Conservation (phyloP, 106 monocot genomes). For the Dactylorhiza incarnata region DNA sequence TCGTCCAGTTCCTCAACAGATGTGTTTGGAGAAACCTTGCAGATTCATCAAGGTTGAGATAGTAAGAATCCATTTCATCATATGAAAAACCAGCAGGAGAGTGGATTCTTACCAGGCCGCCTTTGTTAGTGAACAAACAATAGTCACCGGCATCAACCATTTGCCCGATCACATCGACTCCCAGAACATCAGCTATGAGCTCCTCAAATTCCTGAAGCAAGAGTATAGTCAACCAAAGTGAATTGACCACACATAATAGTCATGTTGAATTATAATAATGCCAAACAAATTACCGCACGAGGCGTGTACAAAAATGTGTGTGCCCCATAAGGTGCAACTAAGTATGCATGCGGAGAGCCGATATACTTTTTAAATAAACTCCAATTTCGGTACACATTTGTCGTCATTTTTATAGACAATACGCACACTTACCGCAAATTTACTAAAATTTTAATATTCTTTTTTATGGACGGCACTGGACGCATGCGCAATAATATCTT, state of each 20-base stretch:
- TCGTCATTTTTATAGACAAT: too few relatives aligned
- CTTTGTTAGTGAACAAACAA: too few relatives aligned
- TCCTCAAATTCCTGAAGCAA: slow-evolving; percentile 77
- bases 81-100: slow-evolving; percentile 3
- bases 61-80: neutral
- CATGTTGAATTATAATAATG: neutral
- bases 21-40: slow-evolving; percentile 82
- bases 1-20: slow-evolving; percentile 86
- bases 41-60: neutral
- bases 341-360: too few relatives aligned
- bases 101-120: slow-evolving; percentile 48
- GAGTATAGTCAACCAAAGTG: neutral
- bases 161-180: too few relatives aligned
- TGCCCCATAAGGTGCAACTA: neutral
- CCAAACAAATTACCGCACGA: neutral
- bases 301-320: neutral
- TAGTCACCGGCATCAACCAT: too few relatives aligned
- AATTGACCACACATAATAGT: neutral
- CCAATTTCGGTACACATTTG: too few relatives aligned
- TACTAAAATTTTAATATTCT: too few relatives aligned
- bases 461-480: neutral
- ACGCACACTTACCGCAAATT: too few relatives aligned
- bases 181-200: slow-evolving; percentile 27
- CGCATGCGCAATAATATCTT: neutral
- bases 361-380: too few relatives aligned